Percentiles rank a stretch among this genome's conserved stretches.
These are phyloP conservation scores for Russula earlei DNA, from an alignment of 768 basidiomycete genomes.

Conservation along the genomic window DNA sequence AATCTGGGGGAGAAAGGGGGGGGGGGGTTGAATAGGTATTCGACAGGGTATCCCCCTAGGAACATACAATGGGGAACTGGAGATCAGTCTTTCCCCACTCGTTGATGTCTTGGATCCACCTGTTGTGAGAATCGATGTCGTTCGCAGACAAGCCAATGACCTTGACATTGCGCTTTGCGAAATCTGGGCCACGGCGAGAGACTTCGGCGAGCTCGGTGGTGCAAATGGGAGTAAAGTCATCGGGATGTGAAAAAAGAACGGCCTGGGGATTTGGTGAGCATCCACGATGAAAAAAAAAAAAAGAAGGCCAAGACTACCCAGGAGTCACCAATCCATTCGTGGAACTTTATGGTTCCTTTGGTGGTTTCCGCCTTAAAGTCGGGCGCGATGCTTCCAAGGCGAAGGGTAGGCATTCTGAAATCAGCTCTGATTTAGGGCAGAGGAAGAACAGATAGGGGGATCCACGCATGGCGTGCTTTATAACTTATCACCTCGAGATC, in stretches of 20 bases:
- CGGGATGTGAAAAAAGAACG: constrained; percentile 91
- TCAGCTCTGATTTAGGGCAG: not conserved
- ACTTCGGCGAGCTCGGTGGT: constrained; percentile 98
- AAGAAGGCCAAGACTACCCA: constrained; percentile 51
- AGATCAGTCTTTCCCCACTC: constrained; percentile 75
- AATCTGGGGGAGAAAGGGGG: constrained; percentile 45
- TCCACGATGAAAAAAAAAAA: not conserved
- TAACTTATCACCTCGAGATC: no score
- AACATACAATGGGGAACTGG: constrained; percentile 82
- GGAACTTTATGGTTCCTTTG: constrained; percentile 78
- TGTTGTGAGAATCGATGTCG: constrained; percentile 69
- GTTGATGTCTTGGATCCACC: constrained; percentile 87
- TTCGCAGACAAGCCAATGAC: constrained; percentile 93
- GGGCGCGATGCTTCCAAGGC: constrained; percentile 83
- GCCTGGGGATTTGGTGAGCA: constrained; percentile 35
- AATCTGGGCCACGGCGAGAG: constrained; percentile 77
- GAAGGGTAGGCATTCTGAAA: constrained; percentile 42
- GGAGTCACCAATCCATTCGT: constrained; percentile 81
- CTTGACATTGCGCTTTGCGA: constrained; percentile 82
- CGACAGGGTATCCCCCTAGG: no score
- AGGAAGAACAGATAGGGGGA: not conserved
- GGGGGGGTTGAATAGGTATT: no score
- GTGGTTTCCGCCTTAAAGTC: constrained; percentile 91
- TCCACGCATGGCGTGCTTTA: not conserved
- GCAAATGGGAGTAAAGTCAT: constrained; percentile 88